phyloP scores from a whole-genome alignment of 2,329 filamentous ascomycete genomes.

The Aspergillus alliaceus region DNA sequence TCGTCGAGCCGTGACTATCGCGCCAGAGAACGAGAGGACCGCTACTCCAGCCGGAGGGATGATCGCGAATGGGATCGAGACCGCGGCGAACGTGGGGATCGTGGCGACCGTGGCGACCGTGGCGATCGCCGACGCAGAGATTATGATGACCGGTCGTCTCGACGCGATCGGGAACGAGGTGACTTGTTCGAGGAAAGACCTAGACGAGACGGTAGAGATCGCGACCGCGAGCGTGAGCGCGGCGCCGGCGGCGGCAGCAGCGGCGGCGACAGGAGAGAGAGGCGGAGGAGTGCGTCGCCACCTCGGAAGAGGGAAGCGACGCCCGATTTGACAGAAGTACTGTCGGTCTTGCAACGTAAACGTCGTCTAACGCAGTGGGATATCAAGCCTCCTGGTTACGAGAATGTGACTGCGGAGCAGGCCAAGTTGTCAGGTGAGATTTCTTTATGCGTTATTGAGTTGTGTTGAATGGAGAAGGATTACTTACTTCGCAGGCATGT shows the following conservation, averaged over 20 bases:
- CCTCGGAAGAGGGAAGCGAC: constrained; percentile 93
- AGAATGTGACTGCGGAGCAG: constrained; percentile 96
- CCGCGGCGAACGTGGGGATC: constrained; percentile 65
- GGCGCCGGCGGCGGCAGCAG: constrained; percentile 49
- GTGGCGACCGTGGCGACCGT: constrained; percentile 58
- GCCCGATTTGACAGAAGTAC: constrained; percentile 84
- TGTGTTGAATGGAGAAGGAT: background rate
- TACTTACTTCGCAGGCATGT: constrained; percentile 67
- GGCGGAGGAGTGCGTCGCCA: constrained; percentile 69
- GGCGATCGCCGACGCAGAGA: constrained; percentile 59
- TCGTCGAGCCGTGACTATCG: constrained; percentile 90
- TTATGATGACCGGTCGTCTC: constrained; percentile 59
- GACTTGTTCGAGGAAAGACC: constrained; percentile 65
- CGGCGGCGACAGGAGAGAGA: constrained; percentile 48
- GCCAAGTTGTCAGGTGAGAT: constrained; percentile 79
- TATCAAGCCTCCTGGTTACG: constrained; percentile 96
- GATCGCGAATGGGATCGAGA: constrained; percentile 80
- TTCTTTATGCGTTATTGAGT: background rate
- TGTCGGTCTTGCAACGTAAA: constrained; percentile 81
- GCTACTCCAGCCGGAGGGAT: constrained; percentile 72
- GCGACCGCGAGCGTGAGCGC: constrained; percentile 26
- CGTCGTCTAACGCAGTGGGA: constrained; percentile 98
- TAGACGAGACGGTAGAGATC: constrained; percentile 42
- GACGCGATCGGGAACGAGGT: constrained; percentile 54
- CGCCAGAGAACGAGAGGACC: constrained; percentile 89